Evolutionary conservation across 768 basidiomycete genomes (phyloP).

Genomic region (Clitopilus hobsonii): DNA sequence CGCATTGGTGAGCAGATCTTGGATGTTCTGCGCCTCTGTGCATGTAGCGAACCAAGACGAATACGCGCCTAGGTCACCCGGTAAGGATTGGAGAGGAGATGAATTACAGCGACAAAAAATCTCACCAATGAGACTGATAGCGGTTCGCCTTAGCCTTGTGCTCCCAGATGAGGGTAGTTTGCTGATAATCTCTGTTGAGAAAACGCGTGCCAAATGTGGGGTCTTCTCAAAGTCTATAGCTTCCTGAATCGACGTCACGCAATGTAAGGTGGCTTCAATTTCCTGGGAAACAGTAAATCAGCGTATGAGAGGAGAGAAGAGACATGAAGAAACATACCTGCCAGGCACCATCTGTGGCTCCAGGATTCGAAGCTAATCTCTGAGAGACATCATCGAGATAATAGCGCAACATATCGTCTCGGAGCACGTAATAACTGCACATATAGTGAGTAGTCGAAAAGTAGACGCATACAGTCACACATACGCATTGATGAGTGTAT

Average conservation of each 20-base stretch:
- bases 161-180: conserved; percentile 61
- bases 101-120: neutral
- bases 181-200: conserved; percentile 68
- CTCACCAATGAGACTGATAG: conserved; percentile 71
- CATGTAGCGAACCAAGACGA: conserved; percentile 72
- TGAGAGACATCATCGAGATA: conserved; percentile 60
- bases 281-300: conserved; percentile 40
- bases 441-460: conserved; percentile 1
- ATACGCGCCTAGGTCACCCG: conserved; percentile 52
- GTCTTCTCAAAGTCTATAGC: conserved; percentile 57
- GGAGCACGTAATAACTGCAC: conserved; percentile 78
- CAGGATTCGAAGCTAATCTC: conserved; percentile 39
- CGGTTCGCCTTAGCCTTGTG: conserved; percentile 67
- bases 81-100: neutral
- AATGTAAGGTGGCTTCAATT: conserved; percentile 83
- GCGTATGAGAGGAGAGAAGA: too few relatives aligned
- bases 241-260: conserved; percentile 84
- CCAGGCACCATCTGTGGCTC: conserved; percentile 49
- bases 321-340: too few relatives aligned
- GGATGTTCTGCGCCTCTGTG: conserved; percentile 10
- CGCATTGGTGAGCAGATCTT: conserved; percentile 56
- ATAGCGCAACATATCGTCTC: conserved; percentile 75
- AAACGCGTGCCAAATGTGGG: conserved; percentile 58
- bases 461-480: conserved; percentile 17
- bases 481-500: conserved; percentile 85